These are phyloP conservation scores for Kazachstania martiniae DNA, from an alignment of 805 yeast genomes.

Conservation along the genomic window DNA sequence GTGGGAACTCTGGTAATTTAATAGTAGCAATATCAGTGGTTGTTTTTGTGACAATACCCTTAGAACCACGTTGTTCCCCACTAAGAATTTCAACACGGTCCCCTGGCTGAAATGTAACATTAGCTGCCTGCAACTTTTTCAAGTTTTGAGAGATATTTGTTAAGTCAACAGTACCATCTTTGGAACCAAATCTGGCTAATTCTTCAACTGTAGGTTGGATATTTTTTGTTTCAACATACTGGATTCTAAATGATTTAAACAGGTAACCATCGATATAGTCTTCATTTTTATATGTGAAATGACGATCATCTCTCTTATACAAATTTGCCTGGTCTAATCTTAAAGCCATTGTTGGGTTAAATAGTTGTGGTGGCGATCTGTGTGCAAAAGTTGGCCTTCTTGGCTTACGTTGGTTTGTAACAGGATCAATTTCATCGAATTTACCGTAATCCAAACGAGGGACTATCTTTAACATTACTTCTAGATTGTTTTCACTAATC, in stretches of 20 bases:
- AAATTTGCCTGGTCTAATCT: conserved; percentile 69
- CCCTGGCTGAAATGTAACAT: conserved; percentile 74
- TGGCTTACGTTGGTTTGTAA: conserved; percentile 37
- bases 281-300: conserved; percentile 71
- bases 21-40: conserved; percentile 51
- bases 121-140: conserved; percentile 47
- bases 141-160: conserved; percentile 80
- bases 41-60: conserved; percentile 64
- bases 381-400: conserved; percentile 46
- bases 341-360: conserved; percentile 81
- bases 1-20: conserved; percentile 38
- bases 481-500: conserved; percentile 87
- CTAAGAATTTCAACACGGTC: conserved; percentile 84
- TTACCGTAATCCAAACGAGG: conserved; percentile 91
- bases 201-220: conserved; percentile 87
- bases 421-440: conserved; percentile 43
- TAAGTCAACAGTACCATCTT: conserved; percentile 81
- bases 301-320: conserved; percentile 52
- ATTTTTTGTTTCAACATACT: conserved; percentile 65
- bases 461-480: conserved; percentile 84
- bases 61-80: conserved; percentile 89
- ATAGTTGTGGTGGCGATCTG: conserved; percentile 78
- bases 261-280: conserved; percentile 85
- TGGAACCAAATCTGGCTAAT: conserved; percentile 66
- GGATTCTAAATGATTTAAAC: conserved; percentile 75